Conservation (phyloP, 2,329 filamentous ascomycete species). For the Neofusicoccum sp. region DNA sequence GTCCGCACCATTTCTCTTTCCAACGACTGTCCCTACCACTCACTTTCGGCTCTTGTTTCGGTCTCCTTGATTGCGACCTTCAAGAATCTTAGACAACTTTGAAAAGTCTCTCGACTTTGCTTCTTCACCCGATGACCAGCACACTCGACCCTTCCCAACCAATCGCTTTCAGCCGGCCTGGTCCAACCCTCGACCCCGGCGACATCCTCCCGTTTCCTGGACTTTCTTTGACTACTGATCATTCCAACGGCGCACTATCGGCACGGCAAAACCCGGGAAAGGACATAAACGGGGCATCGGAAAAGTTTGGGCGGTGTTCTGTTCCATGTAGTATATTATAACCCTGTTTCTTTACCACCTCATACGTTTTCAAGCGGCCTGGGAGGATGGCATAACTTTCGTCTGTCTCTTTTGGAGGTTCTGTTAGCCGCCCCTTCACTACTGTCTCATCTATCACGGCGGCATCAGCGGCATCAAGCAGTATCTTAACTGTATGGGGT, state of each 20-base stretch:
- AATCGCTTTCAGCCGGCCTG: not conserved
- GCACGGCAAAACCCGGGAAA: conserved; percentile 2
- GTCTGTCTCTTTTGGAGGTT: not conserved
- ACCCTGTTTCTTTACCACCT: not conserved
- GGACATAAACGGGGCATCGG: not conserved
- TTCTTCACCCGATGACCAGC: not conserved
- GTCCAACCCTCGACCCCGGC: not conserved
- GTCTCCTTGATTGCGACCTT: not conserved
- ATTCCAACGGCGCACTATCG: conserved; percentile 6
- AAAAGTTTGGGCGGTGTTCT: conserved; percentile 10
- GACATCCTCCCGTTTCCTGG: not conserved
- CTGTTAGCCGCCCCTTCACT: not conserved
- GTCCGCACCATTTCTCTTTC: not conserved
- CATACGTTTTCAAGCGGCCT: not conserved
- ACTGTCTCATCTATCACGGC: conserved; percentile 5
- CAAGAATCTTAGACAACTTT: not conserved
- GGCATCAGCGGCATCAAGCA: conserved; percentile 10
- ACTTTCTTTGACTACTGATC: not conserved
- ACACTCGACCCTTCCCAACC: not conserved
- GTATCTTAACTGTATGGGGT: not conserved
- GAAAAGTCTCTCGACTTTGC: not conserved
- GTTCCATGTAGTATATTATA: conserved; percentile 10
- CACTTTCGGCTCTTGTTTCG: not conserved
- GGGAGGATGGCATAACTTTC: not conserved
- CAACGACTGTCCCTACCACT: not conserved